Evolutionary conservation across 805 yeast genomes (phyloP).

Genomic region (Candida maesae): DNA sequence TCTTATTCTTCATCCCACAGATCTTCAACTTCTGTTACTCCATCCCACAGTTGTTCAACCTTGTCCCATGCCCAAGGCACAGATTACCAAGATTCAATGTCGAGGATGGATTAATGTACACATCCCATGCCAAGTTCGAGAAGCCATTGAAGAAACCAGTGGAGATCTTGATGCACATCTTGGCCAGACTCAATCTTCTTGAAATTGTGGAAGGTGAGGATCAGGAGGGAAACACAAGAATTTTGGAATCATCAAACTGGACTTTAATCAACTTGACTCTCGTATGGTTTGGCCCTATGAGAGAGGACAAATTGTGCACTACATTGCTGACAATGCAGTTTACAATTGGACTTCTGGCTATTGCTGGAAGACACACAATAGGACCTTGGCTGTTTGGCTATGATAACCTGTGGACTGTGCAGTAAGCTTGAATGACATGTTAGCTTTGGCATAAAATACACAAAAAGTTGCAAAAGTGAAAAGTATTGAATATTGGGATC

Average conservation of each 20-base stretch:
- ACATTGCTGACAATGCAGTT: constrained; percentile 62
- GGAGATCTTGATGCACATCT: constrained; percentile 36
- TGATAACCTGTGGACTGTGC: constrained; percentile 61
- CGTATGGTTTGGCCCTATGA: constrained; percentile 86
- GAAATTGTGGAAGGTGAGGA: constrained; percentile 29
- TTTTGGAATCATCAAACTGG: constrained; percentile 47
- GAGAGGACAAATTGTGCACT: constrained; percentile 74
- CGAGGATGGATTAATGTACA: constrained; percentile 68
- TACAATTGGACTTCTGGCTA: constrained; percentile 58
- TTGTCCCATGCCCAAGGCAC: constrained; percentile 95
- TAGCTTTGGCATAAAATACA: too few relatives aligned
- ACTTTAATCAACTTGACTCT: constrained; percentile 81
- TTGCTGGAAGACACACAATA: constrained; percentile 72
- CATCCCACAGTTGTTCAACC: constrained; percentile 82
- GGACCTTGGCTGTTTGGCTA: constrained; percentile 87
- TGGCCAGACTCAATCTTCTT: constrained; percentile 50
- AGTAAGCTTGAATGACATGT: constrained; percentile 5
- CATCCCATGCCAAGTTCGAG: constrained; percentile 52
- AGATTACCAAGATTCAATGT: constrained; percentile 77
- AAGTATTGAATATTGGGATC: too few relatives aligned
- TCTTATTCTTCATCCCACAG: constrained; percentile 86
- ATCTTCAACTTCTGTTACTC: constrained; percentile 86
- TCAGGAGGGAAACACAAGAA: constrained; percentile 22
- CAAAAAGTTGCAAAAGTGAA: too few relatives aligned
- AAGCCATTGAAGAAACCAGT: constrained; percentile 32